Conservation (phyloP, 495 filamentous ascomycete genomes). For the Penicillium robsamsonii region DNA sequence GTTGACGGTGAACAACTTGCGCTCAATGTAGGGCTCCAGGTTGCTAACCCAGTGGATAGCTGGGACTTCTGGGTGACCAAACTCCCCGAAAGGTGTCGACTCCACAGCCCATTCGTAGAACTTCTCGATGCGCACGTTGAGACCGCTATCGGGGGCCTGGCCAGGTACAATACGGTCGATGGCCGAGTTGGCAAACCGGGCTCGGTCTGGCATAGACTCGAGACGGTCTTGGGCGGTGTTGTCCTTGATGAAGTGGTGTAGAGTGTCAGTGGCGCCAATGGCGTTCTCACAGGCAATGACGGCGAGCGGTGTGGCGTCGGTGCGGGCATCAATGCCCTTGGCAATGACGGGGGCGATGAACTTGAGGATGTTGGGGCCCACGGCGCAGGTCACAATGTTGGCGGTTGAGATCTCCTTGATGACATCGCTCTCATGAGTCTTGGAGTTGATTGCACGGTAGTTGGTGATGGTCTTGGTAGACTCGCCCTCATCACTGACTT, state of each 20-base stretch:
- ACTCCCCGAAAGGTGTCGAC: slow-evolving; percentile 67
- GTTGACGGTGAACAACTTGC: slow-evolving; percentile 99
- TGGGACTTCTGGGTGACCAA: slow-evolving; percentile 67
- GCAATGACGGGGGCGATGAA: slow-evolving; percentile 93
- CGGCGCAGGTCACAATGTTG: slow-evolving; percentile 90
- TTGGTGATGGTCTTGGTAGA: slow-evolving; percentile 80
- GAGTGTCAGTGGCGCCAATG: slow-evolving; percentile 84
- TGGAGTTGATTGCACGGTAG: slow-evolving; percentile 94
- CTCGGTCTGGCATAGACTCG: slow-evolving; percentile 59
- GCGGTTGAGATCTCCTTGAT: slow-evolving; percentile 82
- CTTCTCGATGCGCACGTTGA: slow-evolving; percentile 93
- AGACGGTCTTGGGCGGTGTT: slow-evolving; percentile 61
- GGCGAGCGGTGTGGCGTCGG: slow-evolving; percentile 67
- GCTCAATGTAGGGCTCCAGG: slow-evolving; percentile 93
- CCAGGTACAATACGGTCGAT: slow-evolving; percentile 96
- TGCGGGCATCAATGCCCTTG: slow-evolving; percentile 79
- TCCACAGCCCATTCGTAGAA: slow-evolving; percentile 99
- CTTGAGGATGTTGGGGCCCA: slow-evolving; percentile 92
- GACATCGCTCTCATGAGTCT: slow-evolving; percentile 73
- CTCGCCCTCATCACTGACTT: slow-evolving; percentile 85
- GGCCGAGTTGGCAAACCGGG: slow-evolving; percentile 90
- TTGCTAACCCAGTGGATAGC: slow-evolving; percentile 91
- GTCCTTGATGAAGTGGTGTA: slow-evolving; percentile 77
- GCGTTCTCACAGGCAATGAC: slow-evolving; percentile 98
- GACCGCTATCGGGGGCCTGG: slow-evolving; percentile 71